These are phyloP conservation scores for Saxophila tyrrhenica DNA, from an alignment of 495 filamentous ascomycete genomes.

Conservation along the genomic window DNA sequence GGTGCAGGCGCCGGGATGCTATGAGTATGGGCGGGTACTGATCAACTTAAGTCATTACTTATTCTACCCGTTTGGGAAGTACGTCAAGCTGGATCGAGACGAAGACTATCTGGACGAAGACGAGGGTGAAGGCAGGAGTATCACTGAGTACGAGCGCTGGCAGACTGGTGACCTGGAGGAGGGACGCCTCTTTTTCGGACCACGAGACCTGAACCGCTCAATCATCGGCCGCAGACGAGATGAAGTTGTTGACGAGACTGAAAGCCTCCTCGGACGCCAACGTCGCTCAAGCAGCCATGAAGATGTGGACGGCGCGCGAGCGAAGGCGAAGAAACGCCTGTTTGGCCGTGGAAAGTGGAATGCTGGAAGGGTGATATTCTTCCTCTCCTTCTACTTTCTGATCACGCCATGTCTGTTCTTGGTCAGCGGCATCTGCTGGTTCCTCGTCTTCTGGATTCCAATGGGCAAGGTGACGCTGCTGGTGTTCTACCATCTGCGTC, in stretches of 20 bases:
- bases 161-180: conserved; percentile 95
- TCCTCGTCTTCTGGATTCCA: conserved; percentile 93
- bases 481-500: conserved; percentile 79
- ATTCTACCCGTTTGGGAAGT: conserved; percentile 93
- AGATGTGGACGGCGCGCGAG: conserved; percentile 34
- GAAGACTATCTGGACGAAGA: conserved; percentile 94
- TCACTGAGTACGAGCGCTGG: conserved; percentile 99
- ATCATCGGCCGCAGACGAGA: conserved; percentile 80
- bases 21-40: conserved; percentile 78
- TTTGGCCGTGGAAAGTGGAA: conserved; percentile 97
- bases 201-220: conserved; percentile 56
- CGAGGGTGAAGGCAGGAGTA: conserved; percentile 95
- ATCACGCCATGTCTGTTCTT: conserved; percentile 81
- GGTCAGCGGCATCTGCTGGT: conserved; percentile 83
- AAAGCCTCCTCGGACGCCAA: conserved; percentile 71
- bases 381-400: conserved; percentile 89
- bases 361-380: conserved; percentile 86
- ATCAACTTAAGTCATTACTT: conserved; percentile 76
- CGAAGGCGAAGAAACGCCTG: conserved; percentile 68
- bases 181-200: conserved; percentile 90
- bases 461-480: conserved; percentile 94
- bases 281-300: conserved; percentile 32
- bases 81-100: conserved; percentile 83
- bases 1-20: conserved; percentile 62
- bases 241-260: conserved; percentile 78